These are phyloP conservation scores for Decorospora gaudefroyi DNA, from an alignment of 2,329 filamentous ascomycete genomes.

Conservation along the genomic window DNA sequence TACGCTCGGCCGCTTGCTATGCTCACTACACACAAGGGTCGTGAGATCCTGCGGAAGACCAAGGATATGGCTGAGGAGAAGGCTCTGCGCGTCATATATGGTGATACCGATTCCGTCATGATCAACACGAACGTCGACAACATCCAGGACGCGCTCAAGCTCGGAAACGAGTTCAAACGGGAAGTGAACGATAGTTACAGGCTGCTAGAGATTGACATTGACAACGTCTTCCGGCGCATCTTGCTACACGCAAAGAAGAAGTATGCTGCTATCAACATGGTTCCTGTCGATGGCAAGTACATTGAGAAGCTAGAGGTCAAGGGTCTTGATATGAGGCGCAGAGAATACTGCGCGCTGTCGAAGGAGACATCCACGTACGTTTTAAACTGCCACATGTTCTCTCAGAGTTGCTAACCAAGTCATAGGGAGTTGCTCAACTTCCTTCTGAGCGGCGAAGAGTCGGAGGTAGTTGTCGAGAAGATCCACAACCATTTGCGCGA, in stretches of 20 bases:
- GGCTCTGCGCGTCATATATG: constrained; percentile 93
- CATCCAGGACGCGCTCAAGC: constrained; percentile 84
- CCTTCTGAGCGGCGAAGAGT: constrained; percentile 90
- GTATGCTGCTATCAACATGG: constrained; percentile 94
- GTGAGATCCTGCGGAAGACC: constrained; percentile 94
- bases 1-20: constrained; percentile 94
- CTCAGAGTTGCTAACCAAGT: constrained; percentile 14
- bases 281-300: constrained; percentile 85
- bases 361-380: constrained; percentile 82
- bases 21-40: constrained; percentile 94
- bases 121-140: constrained; percentile 98
- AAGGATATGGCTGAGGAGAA: constrained; percentile 94
- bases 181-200: constrained; percentile 92
- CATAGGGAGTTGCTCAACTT: constrained; percentile 79
- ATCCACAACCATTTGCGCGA: constrained; percentile 93
- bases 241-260: constrained; percentile 98
- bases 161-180: constrained; percentile 93
- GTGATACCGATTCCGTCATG: constrained; percentile 99
- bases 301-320: constrained; percentile 97
- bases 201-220: constrained; percentile 95
- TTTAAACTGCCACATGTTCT: neutral
- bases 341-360: constrained; percentile 93
- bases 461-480: constrained; percentile 81
- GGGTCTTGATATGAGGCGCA: constrained; percentile 94
- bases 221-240: constrained; percentile 93